phyloP scores from a whole-genome alignment of 768 basidiomycete genomes.

The Podaxis sp. region DNA sequence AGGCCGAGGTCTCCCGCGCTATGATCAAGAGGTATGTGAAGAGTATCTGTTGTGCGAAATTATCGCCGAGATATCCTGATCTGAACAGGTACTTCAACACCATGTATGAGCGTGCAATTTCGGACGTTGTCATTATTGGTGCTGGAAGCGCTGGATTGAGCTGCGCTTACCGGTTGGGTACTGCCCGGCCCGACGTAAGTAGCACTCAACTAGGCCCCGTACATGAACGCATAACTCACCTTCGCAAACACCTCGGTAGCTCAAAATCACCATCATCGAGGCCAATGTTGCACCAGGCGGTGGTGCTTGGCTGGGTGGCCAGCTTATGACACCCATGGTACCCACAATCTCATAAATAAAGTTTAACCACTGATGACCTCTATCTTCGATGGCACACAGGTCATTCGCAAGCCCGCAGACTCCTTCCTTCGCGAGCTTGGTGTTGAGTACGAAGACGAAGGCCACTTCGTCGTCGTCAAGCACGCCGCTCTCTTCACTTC shows the following conservation, averaged over 20 bases:
- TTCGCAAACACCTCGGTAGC: slow-evolving; percentile 17
- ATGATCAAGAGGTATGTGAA: slow-evolving; percentile 64
- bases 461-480: slow-evolving; percentile 73
- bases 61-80: background rate
- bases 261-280: slow-evolving; percentile 60
- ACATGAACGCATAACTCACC: background rate
- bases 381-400: slow-evolving; percentile 31
- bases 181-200: slow-evolving; percentile 57
- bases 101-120: slow-evolving; percentile 71
- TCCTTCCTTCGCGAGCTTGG: slow-evolving; percentile 65
- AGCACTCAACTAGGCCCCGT: background rate
- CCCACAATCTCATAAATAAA: background rate
- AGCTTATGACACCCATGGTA: slow-evolving; percentile 79
- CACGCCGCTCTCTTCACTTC: slow-evolving; percentile 81
- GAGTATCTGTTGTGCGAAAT: background rate
- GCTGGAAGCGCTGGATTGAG: slow-evolving; percentile 68
- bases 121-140: slow-evolving; percentile 75
- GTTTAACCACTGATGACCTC: background rate
- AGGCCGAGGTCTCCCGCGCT: slow-evolving; percentile 70
- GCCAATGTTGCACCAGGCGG: slow-evolving; percentile 78
- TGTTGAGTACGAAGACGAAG: slow-evolving; percentile 76
- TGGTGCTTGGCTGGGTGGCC: slow-evolving; percentile 76
- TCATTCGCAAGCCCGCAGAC: slow-evolving; percentile 75
- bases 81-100: slow-evolving; percentile 58
- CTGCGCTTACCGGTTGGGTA: slow-evolving; percentile 71